These are phyloP conservation scores for Leishmania gerbilli DNA, from an alignment of 208 protist species.

Conservation along the genomic window DNA sequence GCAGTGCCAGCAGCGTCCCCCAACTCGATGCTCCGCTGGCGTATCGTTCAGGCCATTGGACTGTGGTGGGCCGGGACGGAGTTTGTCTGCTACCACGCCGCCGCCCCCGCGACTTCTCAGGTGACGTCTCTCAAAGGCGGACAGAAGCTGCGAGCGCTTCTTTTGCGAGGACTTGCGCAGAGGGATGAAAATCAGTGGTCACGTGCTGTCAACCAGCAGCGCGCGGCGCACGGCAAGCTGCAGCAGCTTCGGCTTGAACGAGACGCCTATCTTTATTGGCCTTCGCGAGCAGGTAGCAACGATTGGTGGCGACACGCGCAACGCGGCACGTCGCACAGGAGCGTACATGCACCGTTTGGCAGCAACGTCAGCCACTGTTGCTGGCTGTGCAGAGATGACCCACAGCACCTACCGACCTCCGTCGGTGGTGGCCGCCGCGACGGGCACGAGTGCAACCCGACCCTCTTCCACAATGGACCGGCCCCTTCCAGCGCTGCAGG, in stretches of 20 bases:
- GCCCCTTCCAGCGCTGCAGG: not conserved
- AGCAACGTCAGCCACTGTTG: slow-evolving; percentile 13
- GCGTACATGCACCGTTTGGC: slow-evolving; percentile 19
- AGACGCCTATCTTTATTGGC: not conserved
- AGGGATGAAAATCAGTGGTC: slow-evolving; percentile 10
- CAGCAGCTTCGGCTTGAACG: slow-evolving; percentile 22
- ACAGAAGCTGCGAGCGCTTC: not conserved
- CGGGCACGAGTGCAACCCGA: not conserved
- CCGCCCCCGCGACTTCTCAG: not conserved
- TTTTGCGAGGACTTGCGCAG: not conserved
- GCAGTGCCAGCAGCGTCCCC: not conserved
- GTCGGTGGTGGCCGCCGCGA: not conserved
- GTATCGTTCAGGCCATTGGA: slow-evolving; percentile 9
- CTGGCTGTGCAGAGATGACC: not conserved
- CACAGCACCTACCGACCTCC: not conserved
- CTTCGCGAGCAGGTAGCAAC: not conserved
- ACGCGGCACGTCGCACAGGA: not conserved
- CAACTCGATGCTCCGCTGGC: not conserved
- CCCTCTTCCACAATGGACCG: not conserved
- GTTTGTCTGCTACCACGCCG: slow-evolving; percentile 19
- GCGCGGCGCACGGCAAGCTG: slow-evolving; percentile 21
- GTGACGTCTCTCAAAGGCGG: not conserved
- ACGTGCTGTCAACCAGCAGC: slow-evolving; percentile 11
- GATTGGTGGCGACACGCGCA: not conserved
- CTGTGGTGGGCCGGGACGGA: slow-evolving; percentile 31